Evolutionary conservation across 169 alveolate species (phyloP).

Genomic region (Haemoproteus tartakovskyi): DNA sequence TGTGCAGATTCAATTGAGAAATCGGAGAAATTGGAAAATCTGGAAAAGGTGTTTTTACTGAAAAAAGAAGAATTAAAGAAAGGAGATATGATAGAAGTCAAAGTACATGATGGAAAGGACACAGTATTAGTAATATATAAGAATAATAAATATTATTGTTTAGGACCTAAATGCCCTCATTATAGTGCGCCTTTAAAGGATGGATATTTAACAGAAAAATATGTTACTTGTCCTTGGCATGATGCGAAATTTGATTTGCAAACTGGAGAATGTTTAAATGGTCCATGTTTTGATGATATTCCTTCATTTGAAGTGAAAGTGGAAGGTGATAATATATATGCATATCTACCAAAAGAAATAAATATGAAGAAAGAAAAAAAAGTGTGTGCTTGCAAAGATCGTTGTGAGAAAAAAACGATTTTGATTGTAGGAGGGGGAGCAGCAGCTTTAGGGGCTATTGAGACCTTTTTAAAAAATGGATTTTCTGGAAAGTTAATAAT

Average conservation of each 20-base stretch:
- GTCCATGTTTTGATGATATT: conserved; percentile 75
- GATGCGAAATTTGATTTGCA: conserved; percentile 76
- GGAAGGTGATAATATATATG: conserved; percentile 72
- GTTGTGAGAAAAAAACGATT: conserved; percentile 71
- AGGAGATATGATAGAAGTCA: conserved; percentile 77
- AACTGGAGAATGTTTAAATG: conserved; percentile 77
- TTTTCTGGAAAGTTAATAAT: conserved; percentile 69
- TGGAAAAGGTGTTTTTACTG: conserved; percentile 58
- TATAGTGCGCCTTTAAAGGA: conserved; percentile 70
- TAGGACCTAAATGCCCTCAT: conserved; percentile 81
- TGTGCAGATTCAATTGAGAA: no score
- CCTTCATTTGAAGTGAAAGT: conserved; percentile 73
- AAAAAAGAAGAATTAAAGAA: conserved; percentile 67
- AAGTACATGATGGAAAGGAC: conserved; percentile 66
- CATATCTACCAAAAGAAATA: conserved; percentile 71
- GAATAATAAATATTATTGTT: conserved; percentile 69
- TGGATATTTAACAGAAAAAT: conserved; percentile 75
- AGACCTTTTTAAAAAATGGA: conserved; percentile 81
- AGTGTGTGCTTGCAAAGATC: conserved; percentile 46
- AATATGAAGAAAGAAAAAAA: conserved; percentile 46
- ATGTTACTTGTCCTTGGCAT: conserved; percentile 79
- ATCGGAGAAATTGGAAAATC: no score
- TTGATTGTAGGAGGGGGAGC: conserved; percentile 88
- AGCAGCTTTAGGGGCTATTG: conserved; percentile 84
- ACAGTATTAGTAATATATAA: conserved; percentile 68